Evolutionary conservation across 306 rosid genomes (phyloP).

Genomic region (Rosa lucieae): DNA sequence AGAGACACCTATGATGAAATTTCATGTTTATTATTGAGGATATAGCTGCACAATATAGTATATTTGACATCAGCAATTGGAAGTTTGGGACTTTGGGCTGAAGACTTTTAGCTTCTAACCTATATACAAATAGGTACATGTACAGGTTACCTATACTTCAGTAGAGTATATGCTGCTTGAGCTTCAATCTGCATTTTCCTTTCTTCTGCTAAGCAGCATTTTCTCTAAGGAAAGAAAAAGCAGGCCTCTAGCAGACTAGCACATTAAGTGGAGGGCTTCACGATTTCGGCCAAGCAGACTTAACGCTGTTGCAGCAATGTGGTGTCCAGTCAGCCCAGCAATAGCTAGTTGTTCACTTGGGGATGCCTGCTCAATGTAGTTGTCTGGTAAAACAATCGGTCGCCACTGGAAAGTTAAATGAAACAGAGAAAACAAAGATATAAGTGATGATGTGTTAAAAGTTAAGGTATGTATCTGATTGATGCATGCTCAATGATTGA

Average conservation of each 20-base stretch:
- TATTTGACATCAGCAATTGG: neutral
- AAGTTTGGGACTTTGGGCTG: neutral
- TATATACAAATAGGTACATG: neutral
- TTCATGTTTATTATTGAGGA: neutral
- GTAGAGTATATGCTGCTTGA: neutral
- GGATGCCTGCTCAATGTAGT: conserved; percentile 79
- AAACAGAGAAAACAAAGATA: neutral
- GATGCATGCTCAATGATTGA: neutral
- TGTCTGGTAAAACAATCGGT: conserved; percentile 81
- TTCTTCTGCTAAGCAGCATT: neutral
- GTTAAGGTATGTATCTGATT: neutral
- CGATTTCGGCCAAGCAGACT: conserved; percentile 87
- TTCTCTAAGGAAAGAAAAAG: neutral
- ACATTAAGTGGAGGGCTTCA: conserved; percentile 80
- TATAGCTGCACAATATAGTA: neutral
- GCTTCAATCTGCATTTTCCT: neutral
- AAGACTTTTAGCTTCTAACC: neutral
- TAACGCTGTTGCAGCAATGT: conserved; percentile 81
- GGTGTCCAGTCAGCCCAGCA: conserved; percentile 84
- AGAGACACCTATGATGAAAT: neutral
- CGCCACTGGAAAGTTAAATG: conserved; percentile 65
- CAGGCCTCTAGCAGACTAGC: conserved; percentile 43
- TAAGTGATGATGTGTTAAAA: neutral
- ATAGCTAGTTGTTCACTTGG: conserved; percentile 74
- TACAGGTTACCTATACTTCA: neutral